Conservation (phyloP, 345 rosid genomes). For the Ricinus communis region DNA sequence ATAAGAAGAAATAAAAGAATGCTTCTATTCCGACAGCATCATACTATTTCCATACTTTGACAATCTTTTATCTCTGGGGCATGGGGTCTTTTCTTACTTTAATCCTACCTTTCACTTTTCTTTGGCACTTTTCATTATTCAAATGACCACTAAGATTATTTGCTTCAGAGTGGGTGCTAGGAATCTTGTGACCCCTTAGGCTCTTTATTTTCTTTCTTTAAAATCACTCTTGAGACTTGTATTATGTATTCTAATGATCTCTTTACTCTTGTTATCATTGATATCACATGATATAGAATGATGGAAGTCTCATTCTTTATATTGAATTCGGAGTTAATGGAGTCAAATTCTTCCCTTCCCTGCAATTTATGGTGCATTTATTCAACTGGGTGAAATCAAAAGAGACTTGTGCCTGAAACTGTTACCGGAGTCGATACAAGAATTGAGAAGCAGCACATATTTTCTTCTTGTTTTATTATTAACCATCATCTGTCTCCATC, state of each 20-base stretch:
- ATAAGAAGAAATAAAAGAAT: conserved; percentile 1
- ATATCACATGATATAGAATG: conserved; percentile 4
- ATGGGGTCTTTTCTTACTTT: conserved; percentile 7
- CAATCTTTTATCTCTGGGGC: conserved; percentile 14
- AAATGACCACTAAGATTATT: conserved; percentile 23
- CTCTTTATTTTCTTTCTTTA: too few relatives aligned
- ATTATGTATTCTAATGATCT: conserved; percentile 3
- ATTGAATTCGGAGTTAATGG: too few relatives aligned
- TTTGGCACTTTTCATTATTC: conserved; percentile 22
- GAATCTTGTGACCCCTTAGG: conserved; percentile 32
- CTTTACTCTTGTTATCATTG: conserved; percentile 16
- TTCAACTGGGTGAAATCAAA: neutral
- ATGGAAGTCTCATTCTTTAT: neutral
- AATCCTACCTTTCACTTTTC: conserved; percentile 20
- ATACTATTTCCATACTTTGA: conserved; percentile 22
- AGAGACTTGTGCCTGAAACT: neutral
- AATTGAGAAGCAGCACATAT: neutral
- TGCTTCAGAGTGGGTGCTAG: conserved; percentile 33
- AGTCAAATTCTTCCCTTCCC: conserved; percentile 17
- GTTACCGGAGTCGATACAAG: neutral
- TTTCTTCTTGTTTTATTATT: neutral
- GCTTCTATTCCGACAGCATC: conserved; percentile 47
- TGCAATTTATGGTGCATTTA: neutral
- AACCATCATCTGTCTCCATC: neutral
- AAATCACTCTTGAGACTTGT: conserved; percentile 39